phyloP scores from a whole-genome alignment of 257 asterid species.

The Datura wrightii region DNA sequence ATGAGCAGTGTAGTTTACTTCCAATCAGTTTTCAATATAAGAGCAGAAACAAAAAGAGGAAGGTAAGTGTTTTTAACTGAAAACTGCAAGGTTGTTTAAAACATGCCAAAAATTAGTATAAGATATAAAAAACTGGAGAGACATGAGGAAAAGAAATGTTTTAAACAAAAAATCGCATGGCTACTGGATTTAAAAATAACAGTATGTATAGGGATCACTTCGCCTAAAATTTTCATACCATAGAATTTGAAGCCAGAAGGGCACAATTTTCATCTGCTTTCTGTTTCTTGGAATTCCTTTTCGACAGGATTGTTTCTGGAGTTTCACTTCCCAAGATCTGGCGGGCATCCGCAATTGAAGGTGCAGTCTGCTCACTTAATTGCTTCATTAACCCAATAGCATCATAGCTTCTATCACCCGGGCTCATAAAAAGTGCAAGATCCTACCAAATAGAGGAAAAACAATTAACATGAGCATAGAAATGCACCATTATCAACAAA shows the following conservation, averaged over 20 bases:
- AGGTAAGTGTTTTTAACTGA: neutral
- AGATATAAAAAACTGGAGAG: neutral
- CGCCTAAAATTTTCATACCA: conserved; percentile 43
- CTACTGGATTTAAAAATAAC: neutral
- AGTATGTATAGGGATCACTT: neutral
- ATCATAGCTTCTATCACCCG: conserved; percentile 78
- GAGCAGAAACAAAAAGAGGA: neutral
- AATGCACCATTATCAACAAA: conserved; percentile 20
- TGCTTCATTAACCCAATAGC: conserved; percentile 95
- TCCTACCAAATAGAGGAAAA: conserved; percentile 55
- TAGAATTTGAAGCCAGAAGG: conserved; percentile 43
- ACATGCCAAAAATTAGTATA: neutral
- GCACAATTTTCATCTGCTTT: conserved; percentile 49
- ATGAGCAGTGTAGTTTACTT: neutral
- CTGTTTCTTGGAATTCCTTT: conserved; percentile 43
- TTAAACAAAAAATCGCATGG: neutral
- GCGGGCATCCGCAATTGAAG: conserved; percentile 90
- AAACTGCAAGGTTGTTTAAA: neutral
- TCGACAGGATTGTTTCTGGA: conserved; percentile 75
- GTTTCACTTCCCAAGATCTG: conserved; percentile 86
- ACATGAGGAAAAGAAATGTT: neutral
- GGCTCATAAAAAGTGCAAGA: conserved; percentile 72
- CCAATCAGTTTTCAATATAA: neutral
- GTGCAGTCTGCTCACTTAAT: conserved; percentile 86
- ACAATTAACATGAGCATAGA: conserved; percentile 29